Evolutionary conservation across 2,329 filamentous ascomycete species (phyloP).

Genomic region (Ophiostoma novo-ulmi): DNA sequence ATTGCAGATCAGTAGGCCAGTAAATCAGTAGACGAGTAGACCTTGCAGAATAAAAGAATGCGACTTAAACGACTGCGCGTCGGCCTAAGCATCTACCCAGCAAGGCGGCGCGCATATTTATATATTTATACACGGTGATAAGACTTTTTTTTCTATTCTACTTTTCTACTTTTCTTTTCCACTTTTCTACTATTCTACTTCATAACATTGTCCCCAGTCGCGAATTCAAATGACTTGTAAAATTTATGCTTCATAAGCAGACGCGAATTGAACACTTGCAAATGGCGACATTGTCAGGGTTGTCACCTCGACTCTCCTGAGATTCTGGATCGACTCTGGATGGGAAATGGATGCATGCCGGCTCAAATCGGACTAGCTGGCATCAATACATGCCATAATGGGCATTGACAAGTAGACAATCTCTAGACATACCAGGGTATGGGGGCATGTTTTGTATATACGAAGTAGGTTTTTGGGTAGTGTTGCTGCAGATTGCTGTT

Average conservation of each 20-base stretch:
- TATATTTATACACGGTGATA: not conserved
- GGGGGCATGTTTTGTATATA: not conserved
- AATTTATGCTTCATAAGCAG: not conserved
- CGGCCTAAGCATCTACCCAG: not conserved
- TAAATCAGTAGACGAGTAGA: too few species aligned
- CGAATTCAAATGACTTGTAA: too few species aligned
- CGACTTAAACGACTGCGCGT: not conserved
- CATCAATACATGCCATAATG: too few species aligned
- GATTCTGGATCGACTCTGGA: not conserved
- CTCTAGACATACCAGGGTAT: not conserved
- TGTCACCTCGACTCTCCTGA: not conserved
- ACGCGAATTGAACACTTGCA: not conserved
- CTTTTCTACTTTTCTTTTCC: too few species aligned
- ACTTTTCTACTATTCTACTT: too few species aligned
- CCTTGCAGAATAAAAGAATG: not conserved
- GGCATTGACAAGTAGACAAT: not conserved
- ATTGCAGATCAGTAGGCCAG: not conserved
- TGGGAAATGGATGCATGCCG: not conserved
- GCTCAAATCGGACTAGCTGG: not conserved
- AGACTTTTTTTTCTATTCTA: not conserved
- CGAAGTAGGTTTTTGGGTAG: not conserved
- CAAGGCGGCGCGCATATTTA: not conserved
- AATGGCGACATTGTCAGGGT: conserved; percentile 1
- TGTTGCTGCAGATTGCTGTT: conserved; percentile 4
- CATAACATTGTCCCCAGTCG: too few species aligned